Evolutionary conservation across 148 eudicot genomes (phyloP), one percentile per base, ranked within the genome.

Genomic region (Dianthus caryophyllus): DNA sequence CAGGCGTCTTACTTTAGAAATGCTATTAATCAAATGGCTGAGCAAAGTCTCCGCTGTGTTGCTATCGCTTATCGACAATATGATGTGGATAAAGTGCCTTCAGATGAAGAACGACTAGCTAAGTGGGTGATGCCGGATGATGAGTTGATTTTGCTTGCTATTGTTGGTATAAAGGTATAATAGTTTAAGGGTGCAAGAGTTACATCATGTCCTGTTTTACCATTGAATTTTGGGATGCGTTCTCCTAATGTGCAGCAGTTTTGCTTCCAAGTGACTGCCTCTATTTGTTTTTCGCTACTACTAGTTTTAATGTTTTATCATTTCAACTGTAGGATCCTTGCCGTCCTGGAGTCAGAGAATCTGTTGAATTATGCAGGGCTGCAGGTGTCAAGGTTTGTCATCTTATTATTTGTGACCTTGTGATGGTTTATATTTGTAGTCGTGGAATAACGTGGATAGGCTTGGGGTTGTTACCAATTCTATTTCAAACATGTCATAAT

Each of bases 121-220:
- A 75, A 76, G 31, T 94, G 97, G 96, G 76, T 77, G 68, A 70
- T 90, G 64, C 98, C 98, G 29, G 92, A 86, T 62, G 83, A 79
- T 70, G 90, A 86, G 48, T 85, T 93, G 39, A 73, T 83, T 51
- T 79, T 93, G 78, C 82, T 93, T 24, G 95, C 95, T 31, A 84
- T 93, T 73, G 90, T 82, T 76, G 98, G 98, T 31, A 81, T 93
- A 44, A 90, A 93, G 98, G 98, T 90, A 80, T 46, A 48, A 27
- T 1, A 53, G 21, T 21, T 61, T 46, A 61, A n/a, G 30, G 49
- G 49, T 48, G 9, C 38, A 29, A 21, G 0, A 1, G 20, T 31
- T 57, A 10, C 4, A 53, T 9, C 15, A 17, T 57, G 17, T 14
- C 21, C 61, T 29, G 4, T 57, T 57, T 57, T 57, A 30, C 21